phyloP scores from a whole-genome alignment of 208 protist species.

The Strigomonas galati region DNA sequence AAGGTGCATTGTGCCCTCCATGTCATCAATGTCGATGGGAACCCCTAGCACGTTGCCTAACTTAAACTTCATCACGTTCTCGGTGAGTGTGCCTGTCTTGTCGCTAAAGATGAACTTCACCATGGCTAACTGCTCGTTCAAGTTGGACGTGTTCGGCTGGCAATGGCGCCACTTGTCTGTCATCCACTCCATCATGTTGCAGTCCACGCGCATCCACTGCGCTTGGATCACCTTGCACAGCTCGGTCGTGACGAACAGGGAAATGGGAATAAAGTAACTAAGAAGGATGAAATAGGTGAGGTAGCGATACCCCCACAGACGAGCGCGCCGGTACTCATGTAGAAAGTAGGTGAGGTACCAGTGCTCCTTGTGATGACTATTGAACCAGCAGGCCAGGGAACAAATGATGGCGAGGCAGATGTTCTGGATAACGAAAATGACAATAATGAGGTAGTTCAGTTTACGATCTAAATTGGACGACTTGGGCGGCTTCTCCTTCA shows the following conservation, averaged over 20 bases:
- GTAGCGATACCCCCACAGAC: constrained; percentile 70
- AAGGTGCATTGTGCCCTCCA: constrained; percentile 25
- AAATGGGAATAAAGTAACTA: constrained; percentile 90
- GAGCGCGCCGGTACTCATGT: constrained; percentile 24
- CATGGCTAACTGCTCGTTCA: constrained; percentile 91
- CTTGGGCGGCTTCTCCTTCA: constrained; percentile 82
- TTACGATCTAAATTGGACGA: constrained; percentile 86
- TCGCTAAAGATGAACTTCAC: constrained; percentile 90
- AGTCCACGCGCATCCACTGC: constrained; percentile 84
- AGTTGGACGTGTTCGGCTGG: constrained; percentile 84
- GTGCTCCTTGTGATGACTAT: constrained; percentile 34
- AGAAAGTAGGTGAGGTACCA: constrained; percentile 75
- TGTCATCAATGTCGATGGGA: constrained; percentile 45
- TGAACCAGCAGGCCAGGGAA: constrained; percentile 66
- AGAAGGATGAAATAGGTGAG: constrained; percentile 91
- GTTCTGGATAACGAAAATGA: constrained; percentile 75
- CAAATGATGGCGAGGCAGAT: constrained; percentile 64
- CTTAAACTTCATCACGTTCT: constrained; percentile 91
- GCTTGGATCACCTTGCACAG: constrained; percentile 89
- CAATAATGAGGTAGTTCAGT: constrained; percentile 79
- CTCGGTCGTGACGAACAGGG: constrained; percentile 91
- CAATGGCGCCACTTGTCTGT: constrained; percentile 60
- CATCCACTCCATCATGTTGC: constrained; percentile 82
- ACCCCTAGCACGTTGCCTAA: constrained; percentile 62
- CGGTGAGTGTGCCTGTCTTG: constrained; percentile 92